A percentile compares a stretch with the other conserved stretches of the same genome.
phyloP scores from a whole-genome alignment of 495 filamentous ascomycete species.

The Daldinia bambusicola region DNA sequence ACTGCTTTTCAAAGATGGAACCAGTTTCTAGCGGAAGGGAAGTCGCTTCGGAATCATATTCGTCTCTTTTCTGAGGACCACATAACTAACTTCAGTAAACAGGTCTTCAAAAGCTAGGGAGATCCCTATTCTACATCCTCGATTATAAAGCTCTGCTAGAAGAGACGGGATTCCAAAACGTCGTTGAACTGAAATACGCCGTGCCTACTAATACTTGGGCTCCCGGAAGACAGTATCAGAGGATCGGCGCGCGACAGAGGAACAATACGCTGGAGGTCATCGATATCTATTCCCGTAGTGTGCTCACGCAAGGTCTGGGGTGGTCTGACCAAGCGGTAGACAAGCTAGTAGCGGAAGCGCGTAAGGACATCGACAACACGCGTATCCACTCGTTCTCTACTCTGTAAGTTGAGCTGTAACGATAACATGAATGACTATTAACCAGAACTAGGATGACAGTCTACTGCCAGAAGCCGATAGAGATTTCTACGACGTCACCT shows the following conservation, averaged over 20 bases:
- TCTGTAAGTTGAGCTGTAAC: constrained; percentile 19
- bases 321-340: constrained; percentile 50
- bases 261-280: constrained; percentile 48
- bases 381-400: constrained; percentile 47
- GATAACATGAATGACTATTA: not conserved
- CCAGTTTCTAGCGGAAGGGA: not conserved
- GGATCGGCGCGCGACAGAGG: constrained; percentile 57
- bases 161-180: constrained; percentile 52
- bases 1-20: constrained; percentile 42
- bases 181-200: constrained; percentile 48
- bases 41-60: not conserved
- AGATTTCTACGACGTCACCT: not conserved
- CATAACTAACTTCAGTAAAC: not conserved
- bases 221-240: constrained; percentile 57
- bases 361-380: constrained; percentile 47
- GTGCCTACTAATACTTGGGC: constrained; percentile 58
- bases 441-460: not conserved
- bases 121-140: constrained; percentile 1
- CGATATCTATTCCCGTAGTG: constrained; percentile 47
- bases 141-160: not conserved
- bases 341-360: constrained; percentile 43
- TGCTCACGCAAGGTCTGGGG: constrained; percentile 49
- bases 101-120: not conserved
- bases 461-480: not conserved
- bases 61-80: not conserved